These are phyloP conservation scores for Scortechinia acanthostroma DNA, from an alignment of 2,329 filamentous ascomycete species.

Conservation along the genomic window DNA sequence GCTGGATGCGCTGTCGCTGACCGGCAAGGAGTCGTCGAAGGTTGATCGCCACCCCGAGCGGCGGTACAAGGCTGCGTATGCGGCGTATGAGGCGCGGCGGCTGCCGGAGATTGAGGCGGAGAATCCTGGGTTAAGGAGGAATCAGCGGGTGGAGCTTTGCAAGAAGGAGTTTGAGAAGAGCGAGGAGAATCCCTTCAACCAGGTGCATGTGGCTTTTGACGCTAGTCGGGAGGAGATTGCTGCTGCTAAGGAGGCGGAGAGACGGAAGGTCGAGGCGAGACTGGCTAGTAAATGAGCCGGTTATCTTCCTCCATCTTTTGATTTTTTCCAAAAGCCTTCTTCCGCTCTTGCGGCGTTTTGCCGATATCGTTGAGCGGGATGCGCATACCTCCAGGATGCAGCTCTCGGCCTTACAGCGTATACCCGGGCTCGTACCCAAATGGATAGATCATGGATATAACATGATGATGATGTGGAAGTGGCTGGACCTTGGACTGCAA, in stretches of 20 bases:
- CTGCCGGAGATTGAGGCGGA: conserved; percentile 81
- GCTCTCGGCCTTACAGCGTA: no score
- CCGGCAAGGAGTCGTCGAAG: conserved; percentile 49
- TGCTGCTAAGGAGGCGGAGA: conserved; percentile 59
- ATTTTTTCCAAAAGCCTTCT: no score
- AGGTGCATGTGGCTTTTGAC: conserved; percentile 71
- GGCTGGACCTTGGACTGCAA: no score
- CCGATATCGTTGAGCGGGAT: no score
- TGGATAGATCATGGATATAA: no score
- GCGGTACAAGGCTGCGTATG: conserved; percentile 78
- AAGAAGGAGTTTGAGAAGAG: conserved; percentile 91
- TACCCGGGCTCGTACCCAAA: no score
- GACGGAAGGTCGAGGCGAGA: conserved; percentile 67
- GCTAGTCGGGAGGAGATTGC: conserved; percentile 70
- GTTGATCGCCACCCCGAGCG: conserved; percentile 84
- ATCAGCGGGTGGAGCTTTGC: conserved; percentile 79
- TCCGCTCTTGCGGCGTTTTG: no score
- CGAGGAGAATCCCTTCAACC: conserved; percentile 92
- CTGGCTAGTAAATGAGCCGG: conserved; percentile 9
- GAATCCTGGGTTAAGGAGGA: conserved; percentile 64
- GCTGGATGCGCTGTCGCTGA: conserved; percentile 74
- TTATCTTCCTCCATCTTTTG: no score
- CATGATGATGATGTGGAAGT: no score
- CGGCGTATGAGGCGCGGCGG: conserved; percentile 73
- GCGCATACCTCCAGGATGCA: no score